Base-by-base conservation (phyloP, 1,284 basidiomycete species). In the Sanghuangporus weigelae region DNA sequence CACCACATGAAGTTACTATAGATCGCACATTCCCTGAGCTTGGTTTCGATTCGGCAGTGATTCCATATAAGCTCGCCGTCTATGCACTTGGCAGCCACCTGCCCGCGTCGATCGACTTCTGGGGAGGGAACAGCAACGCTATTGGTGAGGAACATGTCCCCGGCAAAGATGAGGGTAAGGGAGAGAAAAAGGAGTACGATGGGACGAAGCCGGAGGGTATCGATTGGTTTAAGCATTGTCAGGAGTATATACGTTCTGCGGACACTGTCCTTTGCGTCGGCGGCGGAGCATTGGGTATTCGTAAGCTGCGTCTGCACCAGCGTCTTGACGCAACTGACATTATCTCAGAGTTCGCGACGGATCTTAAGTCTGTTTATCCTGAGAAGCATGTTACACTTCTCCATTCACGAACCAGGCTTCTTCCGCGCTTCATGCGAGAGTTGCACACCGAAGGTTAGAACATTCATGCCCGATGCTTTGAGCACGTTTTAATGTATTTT, bases 321-420 rank as follows among this genome's bases (percentile, higher is more conserved):
- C 65, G 19, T 23, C 19, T 10, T 72, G 19, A 14, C 53, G 16
- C 50, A 35, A 54, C 53, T 48, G 21, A 14, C 46, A 61, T 48
- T 44, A 12, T 1, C 16, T 21, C 67, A 85, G 81, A 91, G 72
- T 86, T 86, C 68, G 86, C 88, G 0, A 83, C 85, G 1, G 89
- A 92, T 71, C 85, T 90, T 66, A 83, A 83, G 38, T 82, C 83
- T 12, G 69, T 85, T 16, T 81, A 84, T 68, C 86, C 86, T 0
- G 70, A 73, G 35, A 87, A 86, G 70, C 70, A 73, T 2, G 82
- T 91, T 1, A 89, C 87, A 0, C 77, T 91, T n/a, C 74, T 91
- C 0, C 89, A 91, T 70, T 89, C 86, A 0, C 79, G 89, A 3
- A 67, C 74, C 16, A 79, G 78, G 23, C 77, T 91, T 6, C 75